A percentile compares a stretch with the other conserved stretches of the same genome.
These are phyloP conservation scores for Erysimum pusillum DNA, from an alignment of 441 rosid genomes.

Conservation along the genomic window DNA sequence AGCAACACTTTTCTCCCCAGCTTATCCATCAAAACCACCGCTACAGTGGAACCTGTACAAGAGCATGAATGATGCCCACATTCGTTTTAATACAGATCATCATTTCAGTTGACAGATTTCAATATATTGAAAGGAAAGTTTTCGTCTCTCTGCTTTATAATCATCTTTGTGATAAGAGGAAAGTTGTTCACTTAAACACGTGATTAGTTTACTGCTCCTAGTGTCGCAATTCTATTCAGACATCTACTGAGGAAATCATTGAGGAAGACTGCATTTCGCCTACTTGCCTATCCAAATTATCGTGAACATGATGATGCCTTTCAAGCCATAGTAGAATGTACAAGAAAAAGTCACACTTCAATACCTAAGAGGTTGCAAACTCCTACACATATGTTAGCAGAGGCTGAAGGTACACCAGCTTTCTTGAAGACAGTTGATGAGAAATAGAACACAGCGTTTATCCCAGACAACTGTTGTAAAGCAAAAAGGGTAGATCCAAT, in stretches of 20 bases:
- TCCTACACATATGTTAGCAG: slow-evolving; percentile 72
- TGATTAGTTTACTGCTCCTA: slow-evolving; percentile 1
- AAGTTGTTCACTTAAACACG: slow-evolving; percentile 5
- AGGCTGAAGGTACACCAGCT: slow-evolving; percentile 77
- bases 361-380: slow-evolving; percentile 72
- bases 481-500: slow-evolving; percentile 79
- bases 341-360: slow-evolving; percentile 36
- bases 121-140: slow-evolving; percentile 9
- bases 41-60: slow-evolving; percentile 63
- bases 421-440: slow-evolving; percentile 79
- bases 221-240: background rate
- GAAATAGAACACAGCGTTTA: slow-evolving; percentile 84
- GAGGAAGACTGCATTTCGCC: background rate
- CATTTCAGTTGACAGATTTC: slow-evolving; percentile 22
- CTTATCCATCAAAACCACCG: slow-evolving; percentile 77
- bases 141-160: slow-evolving; percentile 13
- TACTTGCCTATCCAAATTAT: slow-evolving; percentile 20
- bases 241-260: slow-evolving; percentile 31
- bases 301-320: background rate
- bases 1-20: slow-evolving; percentile 77
- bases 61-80: slow-evolving; percentile 28
- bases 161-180: slow-evolving; percentile 11
- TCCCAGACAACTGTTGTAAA: slow-evolving; percentile 86
- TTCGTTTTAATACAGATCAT: slow-evolving; percentile 21
- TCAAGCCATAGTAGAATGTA: slow-evolving; percentile 20